Conservation (phyloP, 371 early-diverging fungal species). For the Lichtheimia ornata region DNA sequence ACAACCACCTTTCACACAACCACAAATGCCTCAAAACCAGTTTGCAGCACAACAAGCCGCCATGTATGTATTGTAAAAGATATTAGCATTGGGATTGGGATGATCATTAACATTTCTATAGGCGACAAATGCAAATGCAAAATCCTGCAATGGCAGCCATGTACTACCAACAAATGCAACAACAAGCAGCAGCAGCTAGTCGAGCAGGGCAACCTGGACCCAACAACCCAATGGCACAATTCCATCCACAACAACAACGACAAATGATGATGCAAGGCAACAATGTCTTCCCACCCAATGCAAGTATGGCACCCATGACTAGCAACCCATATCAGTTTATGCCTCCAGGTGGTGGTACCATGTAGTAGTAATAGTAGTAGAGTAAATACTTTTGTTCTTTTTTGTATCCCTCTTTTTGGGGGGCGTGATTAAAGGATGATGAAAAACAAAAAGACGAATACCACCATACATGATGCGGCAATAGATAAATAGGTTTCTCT, state of each 20-base stretch:
- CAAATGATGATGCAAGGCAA: conserved; percentile 12
- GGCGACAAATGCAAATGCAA: conserved; percentile 13
- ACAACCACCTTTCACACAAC: neutral
- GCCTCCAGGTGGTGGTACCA: conserved; percentile 19
- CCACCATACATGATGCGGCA: too few species aligned
- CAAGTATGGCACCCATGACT: conserved; percentile 11
- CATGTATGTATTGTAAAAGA: neutral
- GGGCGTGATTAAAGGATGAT: too few species aligned
- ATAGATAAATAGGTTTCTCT: too few species aligned
- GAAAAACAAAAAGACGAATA: too few species aligned
- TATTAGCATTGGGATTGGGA: neutral
- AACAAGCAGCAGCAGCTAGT: conserved; percentile 13
- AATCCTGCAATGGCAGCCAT: conserved; percentile 12
- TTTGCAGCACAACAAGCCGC: neutral
- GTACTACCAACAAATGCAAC: conserved; percentile 24
- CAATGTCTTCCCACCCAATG: conserved; percentile 11
- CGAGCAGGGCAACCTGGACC: conserved; percentile 8
- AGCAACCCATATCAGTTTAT: conserved; percentile 19
- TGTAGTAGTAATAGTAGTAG: conserved; percentile 12
- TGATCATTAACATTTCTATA: neutral
- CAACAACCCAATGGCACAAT: conserved; percentile 7
- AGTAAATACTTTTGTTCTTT: too few species aligned
- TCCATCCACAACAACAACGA: conserved; percentile 19
- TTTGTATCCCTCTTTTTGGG: too few species aligned
- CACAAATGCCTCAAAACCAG: neutral